A percentile compares a stretch with the other conserved stretches of the same genome.
Conservation (phyloP, 2,329 filamentous ascomycete genomes). For the Fusarium haematococcum region DNA sequence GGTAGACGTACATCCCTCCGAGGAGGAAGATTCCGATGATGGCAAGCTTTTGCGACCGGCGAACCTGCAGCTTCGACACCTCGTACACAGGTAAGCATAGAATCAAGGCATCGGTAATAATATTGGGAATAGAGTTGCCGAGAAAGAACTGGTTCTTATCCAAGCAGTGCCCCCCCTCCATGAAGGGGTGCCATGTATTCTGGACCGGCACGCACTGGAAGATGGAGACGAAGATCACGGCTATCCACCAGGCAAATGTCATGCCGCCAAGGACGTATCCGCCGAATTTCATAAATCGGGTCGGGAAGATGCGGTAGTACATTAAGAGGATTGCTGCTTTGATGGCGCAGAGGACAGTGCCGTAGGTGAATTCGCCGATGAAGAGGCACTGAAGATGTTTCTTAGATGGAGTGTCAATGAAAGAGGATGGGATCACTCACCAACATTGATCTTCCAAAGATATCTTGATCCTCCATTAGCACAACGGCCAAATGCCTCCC, state of each 20-base stretch:
- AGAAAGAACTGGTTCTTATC: conserved; percentile 12
- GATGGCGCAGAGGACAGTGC: conserved; percentile 1
- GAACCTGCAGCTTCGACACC: background rate
- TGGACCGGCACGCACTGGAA: conserved; percentile 7
- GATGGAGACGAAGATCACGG: background rate
- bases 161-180: background rate
- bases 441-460: background rate
- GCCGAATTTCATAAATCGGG: background rate
- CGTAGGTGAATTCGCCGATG: conserved; percentile 6
- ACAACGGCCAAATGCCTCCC: conserved; percentile 12
- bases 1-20: background rate
- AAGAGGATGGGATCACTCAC: background rate
- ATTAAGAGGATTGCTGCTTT: background rate
- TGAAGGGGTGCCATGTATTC: conserved; percentile 13
- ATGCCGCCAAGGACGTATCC: background rate
- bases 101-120: conserved; percentile 10
- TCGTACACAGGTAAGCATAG: conserved; percentile 5
- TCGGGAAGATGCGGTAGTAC: conserved; percentile 12
- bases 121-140: conserved; percentile 7
- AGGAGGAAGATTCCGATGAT: background rate
- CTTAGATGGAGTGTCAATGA: fast-evolving
- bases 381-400: background rate
- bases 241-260: conserved; percentile 2
- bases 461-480: conserved; percentile 1
- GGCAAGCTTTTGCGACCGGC: conserved; percentile 3